Evolutionary conservation across 495 filamentous ascomycete species (phyloP).

Genomic region (Neurospora africana): DNA sequence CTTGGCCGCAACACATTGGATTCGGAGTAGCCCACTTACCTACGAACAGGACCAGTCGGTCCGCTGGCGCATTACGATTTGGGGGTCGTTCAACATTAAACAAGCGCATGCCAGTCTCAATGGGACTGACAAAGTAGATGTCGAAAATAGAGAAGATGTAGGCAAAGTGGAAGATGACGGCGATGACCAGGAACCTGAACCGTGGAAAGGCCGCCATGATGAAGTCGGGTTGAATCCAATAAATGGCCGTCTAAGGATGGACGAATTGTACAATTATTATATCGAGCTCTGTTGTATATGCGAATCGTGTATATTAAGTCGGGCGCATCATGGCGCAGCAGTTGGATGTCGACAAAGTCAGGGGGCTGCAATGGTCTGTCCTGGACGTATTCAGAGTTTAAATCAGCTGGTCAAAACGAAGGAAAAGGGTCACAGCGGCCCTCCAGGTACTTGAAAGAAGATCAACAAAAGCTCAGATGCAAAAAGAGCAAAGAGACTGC

Average conservation of each 20-base stretch:
- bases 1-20: conserved; percentile 3
- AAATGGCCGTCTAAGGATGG: conserved; percentile 5
- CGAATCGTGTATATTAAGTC: background rate
- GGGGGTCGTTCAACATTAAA: conserved; percentile 56
- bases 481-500: background rate
- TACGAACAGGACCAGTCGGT: conserved; percentile 86
- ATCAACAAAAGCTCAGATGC: background rate
- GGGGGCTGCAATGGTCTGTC: background rate
- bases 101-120: conserved; percentile 88
- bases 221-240: conserved; percentile 1
- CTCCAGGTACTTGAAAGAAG: background rate
- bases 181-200: conserved; percentile 81
- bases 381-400: background rate
- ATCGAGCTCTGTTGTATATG: background rate
- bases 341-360: background rate
- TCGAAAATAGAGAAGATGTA: conserved; percentile 98
- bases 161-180: conserved; percentile 85
- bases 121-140: conserved; percentile 97
- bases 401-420: background rate
- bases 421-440: background rate
- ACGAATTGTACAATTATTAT: background rate
- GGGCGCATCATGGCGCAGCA: conserved; percentile 9
- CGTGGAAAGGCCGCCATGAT: conserved; percentile 72
- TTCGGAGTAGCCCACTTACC: conserved; percentile 43
- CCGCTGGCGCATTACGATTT: conserved; percentile 63